Base-by-base conservation (phyloP, 2,329 filamentous ascomycete genomes). In the Simplicillium aogashimaense region DNA sequence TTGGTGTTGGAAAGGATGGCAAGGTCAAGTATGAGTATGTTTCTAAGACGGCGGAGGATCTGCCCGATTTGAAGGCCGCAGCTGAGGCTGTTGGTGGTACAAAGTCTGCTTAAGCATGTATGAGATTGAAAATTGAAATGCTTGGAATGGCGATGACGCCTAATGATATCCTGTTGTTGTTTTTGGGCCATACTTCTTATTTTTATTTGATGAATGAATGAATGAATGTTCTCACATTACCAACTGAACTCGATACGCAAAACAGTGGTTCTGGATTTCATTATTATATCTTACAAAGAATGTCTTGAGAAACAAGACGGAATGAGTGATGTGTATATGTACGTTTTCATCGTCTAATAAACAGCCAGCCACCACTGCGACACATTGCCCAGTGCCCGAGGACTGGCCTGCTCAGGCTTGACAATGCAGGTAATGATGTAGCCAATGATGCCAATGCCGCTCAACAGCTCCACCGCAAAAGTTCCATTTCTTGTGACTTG, bases 401-500 rank as follows among this genome's bases (percentile, higher is more conserved):
- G 20, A 25, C 40, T 38, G 2, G 45, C 34, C 37, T 38, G 16
- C 45, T 55, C 52, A 3, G 53, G 49, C n/a, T 50, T 55, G 30
- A 58, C 43, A 18, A 81, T 55, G 75, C 76, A 85, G 37, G 84
- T 67, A 16, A 79, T 75, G 29, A 90, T 56, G 12, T 83, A 85
- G 3, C 86, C 83, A 3, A 94, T 57, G 20, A 92, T 64, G 1
- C 87, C 81, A 39, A 88, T 67, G 38, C 83, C 78, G 12, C 86
- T 83, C 16, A 89, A 60, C 6, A 94, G 66, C 55, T 89, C 83
- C 30, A 94, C 64, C 1, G 83, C 72, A 36, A 83, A 59, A 66
- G 80, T 80, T 1, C 84, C 76, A 35, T 72, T 74, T 35, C 72
- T 70, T 49, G 73, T 78, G 31, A 94, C 53, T 29, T 78, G 74